These are phyloP conservation scores for Hyphodiscus hymeniophilus DNA, from an alignment of 495 filamentous ascomycete species.

Conservation along the genomic window DNA sequence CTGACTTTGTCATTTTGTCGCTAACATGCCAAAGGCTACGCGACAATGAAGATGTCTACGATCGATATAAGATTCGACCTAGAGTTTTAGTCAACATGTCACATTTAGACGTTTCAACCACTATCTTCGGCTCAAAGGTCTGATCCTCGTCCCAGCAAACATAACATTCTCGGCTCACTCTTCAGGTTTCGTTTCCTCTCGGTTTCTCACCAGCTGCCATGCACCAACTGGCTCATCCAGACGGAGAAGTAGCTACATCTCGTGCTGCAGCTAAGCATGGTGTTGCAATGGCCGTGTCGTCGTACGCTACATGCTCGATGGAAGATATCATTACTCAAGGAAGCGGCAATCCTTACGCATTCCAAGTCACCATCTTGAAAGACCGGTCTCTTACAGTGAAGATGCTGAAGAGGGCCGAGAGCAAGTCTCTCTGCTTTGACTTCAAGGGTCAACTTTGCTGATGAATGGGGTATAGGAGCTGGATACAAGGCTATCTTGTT, in stretches of 20 bases:
- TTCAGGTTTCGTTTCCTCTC: constrained; percentile 27
- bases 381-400: constrained; percentile 26
- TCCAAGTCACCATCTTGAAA: constrained; percentile 37
- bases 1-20: neutral
- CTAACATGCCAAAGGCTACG: constrained; percentile 27
- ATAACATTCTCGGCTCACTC: neutral
- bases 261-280: constrained; percentile 24
- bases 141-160: neutral
- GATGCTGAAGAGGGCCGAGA: constrained; percentile 31
- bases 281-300: constrained; percentile 47
- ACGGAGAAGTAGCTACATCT: constrained; percentile 36
- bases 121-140: constrained; percentile 33
- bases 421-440: neutral
- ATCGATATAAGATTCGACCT: constrained; percentile 45
- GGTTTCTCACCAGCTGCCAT: constrained; percentile 35
- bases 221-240: constrained; percentile 37
- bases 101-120: constrained; percentile 37
- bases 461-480: neutral
- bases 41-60: constrained; percentile 44
- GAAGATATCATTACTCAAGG: constrained; percentile 40
- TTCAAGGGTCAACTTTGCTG: neutral
- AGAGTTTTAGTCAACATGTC: constrained; percentile 47
- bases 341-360: constrained; percentile 34
- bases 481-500: constrained; percentile 32
- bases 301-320: constrained; percentile 41